Conservation (phyloP, 2,329 filamentous ascomycete genomes). For the Xylariaceae sp. region DNA sequence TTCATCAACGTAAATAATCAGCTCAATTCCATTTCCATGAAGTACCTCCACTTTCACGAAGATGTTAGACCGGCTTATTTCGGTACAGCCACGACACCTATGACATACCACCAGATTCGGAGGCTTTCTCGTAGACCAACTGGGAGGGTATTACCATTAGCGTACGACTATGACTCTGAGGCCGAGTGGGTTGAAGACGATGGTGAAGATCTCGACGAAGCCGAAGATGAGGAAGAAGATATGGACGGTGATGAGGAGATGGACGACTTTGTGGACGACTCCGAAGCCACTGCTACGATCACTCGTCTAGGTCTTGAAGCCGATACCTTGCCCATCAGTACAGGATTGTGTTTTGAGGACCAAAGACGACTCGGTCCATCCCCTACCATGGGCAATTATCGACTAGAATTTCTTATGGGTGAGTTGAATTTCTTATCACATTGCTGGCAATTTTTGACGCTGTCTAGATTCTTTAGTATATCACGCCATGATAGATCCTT, state of each 20-base stretch:
- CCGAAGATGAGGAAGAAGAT: slow-evolving; percentile 63
- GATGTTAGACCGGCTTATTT: slow-evolving; percentile 66
- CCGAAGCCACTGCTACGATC: slow-evolving; percentile 53
- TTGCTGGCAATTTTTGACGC: slow-evolving; percentile 18
- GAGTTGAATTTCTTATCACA: slow-evolving; percentile 33
- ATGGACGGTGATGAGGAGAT: slow-evolving; percentile 72
- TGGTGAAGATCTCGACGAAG: slow-evolving; percentile 49
- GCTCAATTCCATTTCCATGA: slow-evolving; percentile 51
- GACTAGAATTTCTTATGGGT: slow-evolving; percentile 71
- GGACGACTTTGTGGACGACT: slow-evolving; percentile 85
- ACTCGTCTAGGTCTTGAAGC: slow-evolving; percentile 41
- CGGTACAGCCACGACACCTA: slow-evolving; percentile 63
- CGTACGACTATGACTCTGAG: slow-evolving; percentile 84
- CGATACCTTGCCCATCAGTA: slow-evolving; percentile 68
- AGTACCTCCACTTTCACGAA: slow-evolving; percentile 55
- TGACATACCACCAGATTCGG: slow-evolving; percentile 44
- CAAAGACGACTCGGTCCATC: slow-evolving; percentile 40
- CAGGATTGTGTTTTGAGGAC: slow-evolving; percentile 80
- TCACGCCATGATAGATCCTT: slow-evolving; percentile 68
- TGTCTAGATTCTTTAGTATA: slow-evolving; percentile 41
- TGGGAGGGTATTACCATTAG: slow-evolving; percentile 53
- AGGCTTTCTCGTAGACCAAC: slow-evolving; percentile 51
- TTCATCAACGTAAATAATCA: slow-evolving; percentile 33
- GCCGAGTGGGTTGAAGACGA: slow-evolving; percentile 76
- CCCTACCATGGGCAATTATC: slow-evolving; percentile 53